These are phyloP conservation scores for Phytophthora pini DNA, from an alignment of 352 stramenopile species.

Conservation along the genomic window DNA sequence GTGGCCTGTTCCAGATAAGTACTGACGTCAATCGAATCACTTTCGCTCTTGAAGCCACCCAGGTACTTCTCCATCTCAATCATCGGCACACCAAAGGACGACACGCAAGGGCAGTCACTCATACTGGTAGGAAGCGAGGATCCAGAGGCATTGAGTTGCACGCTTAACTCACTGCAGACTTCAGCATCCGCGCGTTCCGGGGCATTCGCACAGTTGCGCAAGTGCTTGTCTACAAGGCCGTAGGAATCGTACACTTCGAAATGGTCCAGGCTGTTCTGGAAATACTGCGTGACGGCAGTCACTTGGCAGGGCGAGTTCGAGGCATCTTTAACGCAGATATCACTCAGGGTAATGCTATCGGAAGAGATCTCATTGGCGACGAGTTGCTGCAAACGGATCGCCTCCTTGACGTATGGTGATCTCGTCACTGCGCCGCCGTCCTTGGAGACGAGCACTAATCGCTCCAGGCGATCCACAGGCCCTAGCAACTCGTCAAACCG, in stretches of 20 bases:
- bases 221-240: slow-evolving; percentile 49
- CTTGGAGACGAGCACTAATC: slow-evolving; percentile 63
- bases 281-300: slow-evolving; percentile 68
- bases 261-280: slow-evolving; percentile 63
- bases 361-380: slow-evolving; percentile 31
- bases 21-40: slow-evolving; percentile 24
- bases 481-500: slow-evolving; percentile 61
- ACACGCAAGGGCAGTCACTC: slow-evolving; percentile 70
- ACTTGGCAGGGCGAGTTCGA: slow-evolving; percentile 53
- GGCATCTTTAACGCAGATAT: slow-evolving; percentile 69
- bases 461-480: slow-evolving; percentile 61
- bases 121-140: slow-evolving; percentile 59
- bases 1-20: slow-evolving; percentile 51
- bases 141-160: slow-evolving; percentile 31
- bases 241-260: slow-evolving; percentile 63
- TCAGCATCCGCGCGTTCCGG: slow-evolving; percentile 30
- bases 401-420: slow-evolving; percentile 54
- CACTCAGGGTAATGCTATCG: slow-evolving; percentile 35
- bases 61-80: slow-evolving; percentile 64
- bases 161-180: slow-evolving; percentile 48
- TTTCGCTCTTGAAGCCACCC: slow-evolving; percentile 41
- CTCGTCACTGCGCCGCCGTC: slow-evolving; percentile 60
- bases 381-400: slow-evolving; percentile 60
- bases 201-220: slow-evolving; percentile 44
- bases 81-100: slow-evolving; percentile 65